phyloP scores from a whole-genome alignment of 768 basidiomycete species.

The Russula sp. region DNA sequence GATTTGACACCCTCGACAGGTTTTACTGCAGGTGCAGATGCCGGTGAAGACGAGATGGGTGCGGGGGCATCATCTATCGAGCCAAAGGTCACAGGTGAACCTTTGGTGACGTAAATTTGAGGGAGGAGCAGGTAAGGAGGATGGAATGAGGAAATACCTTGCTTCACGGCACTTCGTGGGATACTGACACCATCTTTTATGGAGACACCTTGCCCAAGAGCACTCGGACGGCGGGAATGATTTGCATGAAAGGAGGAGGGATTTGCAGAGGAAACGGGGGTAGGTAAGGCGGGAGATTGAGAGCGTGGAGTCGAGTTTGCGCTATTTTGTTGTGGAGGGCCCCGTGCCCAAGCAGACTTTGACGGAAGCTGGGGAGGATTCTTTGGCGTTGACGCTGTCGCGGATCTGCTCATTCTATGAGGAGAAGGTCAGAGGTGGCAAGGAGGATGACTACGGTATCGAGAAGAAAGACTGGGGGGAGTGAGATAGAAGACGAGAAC shows the following conservation, averaged over 20 bases:
- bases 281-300: constrained; percentile 55
- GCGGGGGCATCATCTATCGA: constrained; percentile 78
- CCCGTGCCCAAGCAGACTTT: constrained; percentile 88
- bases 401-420: constrained; percentile 88
- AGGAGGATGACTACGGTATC: background rate
- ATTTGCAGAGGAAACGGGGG: constrained; percentile 33
- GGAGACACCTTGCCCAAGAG: constrained; percentile 60
- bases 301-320: constrained; percentile 56
- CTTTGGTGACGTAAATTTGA: constrained; percentile 33
- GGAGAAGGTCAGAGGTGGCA: background rate
- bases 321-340: constrained; percentile 61
- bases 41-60: constrained; percentile 77
- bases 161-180: constrained; percentile 59
- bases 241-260: constrained; percentile 36
- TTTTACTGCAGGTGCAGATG: constrained; percentile 54
- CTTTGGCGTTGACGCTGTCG: constrained; percentile 65
- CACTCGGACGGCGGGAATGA: constrained; percentile 75
- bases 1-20: constrained; percentile 62
- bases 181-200: constrained; percentile 77
- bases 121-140: background rate
- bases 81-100: constrained; percentile 76
- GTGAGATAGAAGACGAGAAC: background rate
- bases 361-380: constrained; percentile 63
- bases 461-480: background rate
- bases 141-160: constrained; percentile 37